Evolutionary conservation across 2,329 filamentous ascomycete genomes (phyloP).

Genomic region (Ramularia endophylla): DNA sequence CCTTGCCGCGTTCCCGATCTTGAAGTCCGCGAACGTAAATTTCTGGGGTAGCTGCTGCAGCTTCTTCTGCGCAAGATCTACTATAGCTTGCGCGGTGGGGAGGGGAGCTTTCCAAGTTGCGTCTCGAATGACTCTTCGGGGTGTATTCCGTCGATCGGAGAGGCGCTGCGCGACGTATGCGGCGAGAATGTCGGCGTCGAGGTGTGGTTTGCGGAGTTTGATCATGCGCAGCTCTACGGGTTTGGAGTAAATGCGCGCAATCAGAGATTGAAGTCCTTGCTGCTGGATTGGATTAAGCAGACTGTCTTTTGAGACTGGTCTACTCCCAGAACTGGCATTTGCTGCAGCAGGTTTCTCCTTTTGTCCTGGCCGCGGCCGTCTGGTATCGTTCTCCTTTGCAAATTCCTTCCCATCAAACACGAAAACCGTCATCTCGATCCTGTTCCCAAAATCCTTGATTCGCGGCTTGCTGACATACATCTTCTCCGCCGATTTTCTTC

Average conservation of each 20-base stretch:
- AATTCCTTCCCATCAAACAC: conserved; percentile 17
- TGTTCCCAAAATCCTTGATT: conserved; percentile 23
- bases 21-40: conserved; percentile 19
- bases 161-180: conserved; percentile 25
- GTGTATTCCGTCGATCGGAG: conserved; percentile 22
- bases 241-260: conserved; percentile 25
- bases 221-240: conserved; percentile 27
- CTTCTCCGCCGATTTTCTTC: conserved; percentile 20
- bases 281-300: conserved; percentile 14
- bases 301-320: conserved; percentile 3
- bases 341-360: neutral
- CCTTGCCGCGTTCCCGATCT: conserved; percentile 12
- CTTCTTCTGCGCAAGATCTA: conserved; percentile 23
- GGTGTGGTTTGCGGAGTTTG: conserved; percentile 24
- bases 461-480: conserved; percentile 20
- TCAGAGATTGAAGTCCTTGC: conserved; percentile 11
- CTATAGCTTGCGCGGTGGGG: conserved; percentile 21
- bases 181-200: conserved; percentile 28
- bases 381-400: conserved; percentile 1
- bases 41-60: conserved; percentile 13
- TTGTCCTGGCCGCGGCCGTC: conserved; percentile 1
- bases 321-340: neutral
- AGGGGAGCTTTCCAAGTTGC: conserved; percentile 28
- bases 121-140: conserved; percentile 27
- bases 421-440: conserved; percentile 21